Evolutionary conservation across 129 eudicot genomes (phyloP).

Genomic region (Lactuca sativa): DNA sequence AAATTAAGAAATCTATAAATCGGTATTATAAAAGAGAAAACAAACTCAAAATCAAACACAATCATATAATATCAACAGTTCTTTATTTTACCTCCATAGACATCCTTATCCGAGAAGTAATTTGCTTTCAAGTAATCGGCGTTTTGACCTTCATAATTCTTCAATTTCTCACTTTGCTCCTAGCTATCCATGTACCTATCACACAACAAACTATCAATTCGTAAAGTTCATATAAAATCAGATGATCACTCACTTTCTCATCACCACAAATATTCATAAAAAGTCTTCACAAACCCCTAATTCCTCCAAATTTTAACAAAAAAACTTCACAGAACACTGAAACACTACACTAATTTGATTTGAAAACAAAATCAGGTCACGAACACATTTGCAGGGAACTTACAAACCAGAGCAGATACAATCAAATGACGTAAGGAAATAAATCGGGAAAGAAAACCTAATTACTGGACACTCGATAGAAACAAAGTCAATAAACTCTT

Average conservation of each 20-base stretch:
- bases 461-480: too few species aligned
- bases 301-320: neutral
- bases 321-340: neutral
- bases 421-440: neutral
- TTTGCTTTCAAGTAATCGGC: constrained; percentile 48
- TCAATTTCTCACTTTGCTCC: constrained; percentile 43
- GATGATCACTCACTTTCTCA: constrained; percentile 8
- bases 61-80: neutral
- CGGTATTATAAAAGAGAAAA: neutral
- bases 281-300: neutral
- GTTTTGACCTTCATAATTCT: constrained; percentile 58
- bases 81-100: constrained; percentile 62
- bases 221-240: neutral
- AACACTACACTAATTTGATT: constrained; percentile 13
- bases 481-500: too few species aligned
- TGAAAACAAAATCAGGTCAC: constrained; percentile 5
- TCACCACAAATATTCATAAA: neutral
- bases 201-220: constrained; percentile 8
- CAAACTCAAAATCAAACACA: neutral
- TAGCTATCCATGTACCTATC: constrained; percentile 43
- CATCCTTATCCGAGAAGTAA: constrained; percentile 69
- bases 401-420: neutral
- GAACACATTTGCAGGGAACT: neutral
- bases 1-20: neutral
- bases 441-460: too few species aligned